Base-by-base conservation (phyloP, 2,329 filamentous ascomycete species). In the Alternaria incomplexa region DNA sequence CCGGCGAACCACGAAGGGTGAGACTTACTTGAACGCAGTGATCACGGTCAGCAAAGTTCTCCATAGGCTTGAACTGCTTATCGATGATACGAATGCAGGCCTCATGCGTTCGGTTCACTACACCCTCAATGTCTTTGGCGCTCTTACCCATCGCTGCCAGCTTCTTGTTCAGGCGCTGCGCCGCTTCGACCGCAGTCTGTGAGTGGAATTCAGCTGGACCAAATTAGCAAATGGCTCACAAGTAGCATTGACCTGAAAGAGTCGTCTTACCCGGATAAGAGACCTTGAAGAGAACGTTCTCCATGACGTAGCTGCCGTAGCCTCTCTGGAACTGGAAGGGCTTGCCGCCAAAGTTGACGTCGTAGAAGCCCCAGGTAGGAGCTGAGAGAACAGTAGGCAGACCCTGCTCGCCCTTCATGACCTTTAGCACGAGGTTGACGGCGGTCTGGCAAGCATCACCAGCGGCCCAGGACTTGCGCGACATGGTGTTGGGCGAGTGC, bases 51-150 rank as follows among this genome's bases (percentile, higher is more conserved):
- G 96, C 96, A 62, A 98, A 99, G 89, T 99, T 99, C 86, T 97
- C 94, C 93, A 99, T 97, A 74, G 94, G 90, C 88, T 97, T 98
- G 88, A 97, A 96, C 85, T 99, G 96, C 88, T 99, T 99, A 88
- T 99, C 96, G 77, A 99, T 99, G 84, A 99, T 99, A 77, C 96
- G 93, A 79, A 99, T 89, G 85, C 96, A 98, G 62, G 96, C 96
- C 84, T 99, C 96, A 85, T 99, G 96, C 9, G 96, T 99, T 75
- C 96, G 91, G 89, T 95, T 97, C 73, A 91, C 93, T 76, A 99
- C 89, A 65, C 88, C 87, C 85, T 97, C 95, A 85, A 99, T 81
- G 81, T 99, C 95, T 72, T 91, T 91, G 61, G 94, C 93, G 57
- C 90, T 92, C 87, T 97, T 97, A 84, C 93, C 95, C 85, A 91